Evolutionary conservation across 1,139 yeast genomes (phyloP), one percentile per base, ranked within the genome.

Genomic region (Suhomyces bolitotheri): DNA sequence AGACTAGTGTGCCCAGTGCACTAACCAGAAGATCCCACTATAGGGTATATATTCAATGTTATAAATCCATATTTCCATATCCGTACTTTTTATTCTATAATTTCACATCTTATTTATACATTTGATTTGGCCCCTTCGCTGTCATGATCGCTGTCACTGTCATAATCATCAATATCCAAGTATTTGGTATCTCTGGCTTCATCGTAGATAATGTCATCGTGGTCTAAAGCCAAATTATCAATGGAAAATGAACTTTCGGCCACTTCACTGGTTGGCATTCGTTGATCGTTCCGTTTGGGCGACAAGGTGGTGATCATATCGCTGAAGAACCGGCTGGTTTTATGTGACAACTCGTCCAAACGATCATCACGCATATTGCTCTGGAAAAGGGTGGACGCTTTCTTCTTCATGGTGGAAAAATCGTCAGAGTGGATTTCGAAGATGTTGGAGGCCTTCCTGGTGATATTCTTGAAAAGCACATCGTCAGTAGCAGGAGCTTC

Each of bases 101-200:
- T n/a, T n/a, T n/a, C n/a, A n/a, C n/a, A n/a, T n/a, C n/a, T n/a
- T n/a, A n/a, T n/a, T n/a, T n/a, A n/a, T n/a, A n/a, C n/a, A n/a
- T n/a, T n/a, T n/a, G n/a, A n/a, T n/a, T n/a, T n/a, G n/a, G n/a
- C n/a, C n/a, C n/a, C n/a, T n/a, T n/a, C n/a, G n/a, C n/a, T n/a
- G n/a, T n/a, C n/a, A n/a, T n/a, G n/a, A n/a, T 35, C 42, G 34
- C 22, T 31, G 20, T 50, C 55, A 32, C 61, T 54, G 23, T 49
- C 53, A 43, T 56, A 58, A 33, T 60, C 63, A 33, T 58, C 63
- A 22, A 57, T 58, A 38, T 58, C 60, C 16, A 58, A 46, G 16
- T 46, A 44, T 10, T 40, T 46, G 10, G 38, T 42, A 11, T 38
- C 46, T 7, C 41, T 44, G 21, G 37, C 36, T 13, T 28, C 33